Conservation (phyloP, 2,329 filamentous ascomycete genomes). For the Colletotrichum sp. region DNA sequence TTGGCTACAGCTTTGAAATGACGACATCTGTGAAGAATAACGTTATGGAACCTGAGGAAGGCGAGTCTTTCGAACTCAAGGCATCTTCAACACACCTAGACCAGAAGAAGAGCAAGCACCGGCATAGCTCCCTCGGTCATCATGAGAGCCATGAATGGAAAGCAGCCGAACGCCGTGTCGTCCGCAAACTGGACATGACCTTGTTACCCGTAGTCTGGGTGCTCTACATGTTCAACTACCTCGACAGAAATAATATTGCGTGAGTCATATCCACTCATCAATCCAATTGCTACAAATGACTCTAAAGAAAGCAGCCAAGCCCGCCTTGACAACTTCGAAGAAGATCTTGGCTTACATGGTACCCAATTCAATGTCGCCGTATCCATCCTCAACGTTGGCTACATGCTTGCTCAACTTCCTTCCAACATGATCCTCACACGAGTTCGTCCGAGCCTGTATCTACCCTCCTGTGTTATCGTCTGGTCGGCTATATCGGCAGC, state of each 20-base stretch:
- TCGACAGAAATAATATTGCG: slow-evolving; percentile 11
- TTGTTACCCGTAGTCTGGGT: slow-evolving; percentile 15
- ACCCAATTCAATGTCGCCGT: not conserved
- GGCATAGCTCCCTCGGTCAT: not conserved
- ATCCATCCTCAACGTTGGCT: not conserved
- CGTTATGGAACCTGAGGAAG: not conserved
- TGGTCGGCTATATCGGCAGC: slow-evolving; percentile 7
- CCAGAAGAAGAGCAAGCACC: not conserved
- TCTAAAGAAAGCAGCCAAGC: not conserved
- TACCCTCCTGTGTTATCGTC: slow-evolving; percentile 8
- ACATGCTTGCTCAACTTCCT: not conserved
- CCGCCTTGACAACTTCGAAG: not conserved
- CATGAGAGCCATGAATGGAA: not conserved
- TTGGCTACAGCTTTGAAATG: fast-evolving
- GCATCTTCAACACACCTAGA: not conserved
- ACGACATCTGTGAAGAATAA: not conserved
- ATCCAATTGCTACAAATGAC: not conserved
- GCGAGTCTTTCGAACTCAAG: not conserved
- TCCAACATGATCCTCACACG: slow-evolving; percentile 21
- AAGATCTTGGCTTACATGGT: not conserved
- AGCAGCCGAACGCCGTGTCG: not conserved
- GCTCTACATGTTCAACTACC: slow-evolving; percentile 1
- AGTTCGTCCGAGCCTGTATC: slow-evolving; percentile 17
- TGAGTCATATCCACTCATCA: not conserved
- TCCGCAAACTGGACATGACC: slow-evolving; percentile 26